A percentile compares a stretch with the other conserved stretches of the same genome.
phyloP scores from a whole-genome alignment of 164 flowering plant genomes.

The Piper longum region DNA sequence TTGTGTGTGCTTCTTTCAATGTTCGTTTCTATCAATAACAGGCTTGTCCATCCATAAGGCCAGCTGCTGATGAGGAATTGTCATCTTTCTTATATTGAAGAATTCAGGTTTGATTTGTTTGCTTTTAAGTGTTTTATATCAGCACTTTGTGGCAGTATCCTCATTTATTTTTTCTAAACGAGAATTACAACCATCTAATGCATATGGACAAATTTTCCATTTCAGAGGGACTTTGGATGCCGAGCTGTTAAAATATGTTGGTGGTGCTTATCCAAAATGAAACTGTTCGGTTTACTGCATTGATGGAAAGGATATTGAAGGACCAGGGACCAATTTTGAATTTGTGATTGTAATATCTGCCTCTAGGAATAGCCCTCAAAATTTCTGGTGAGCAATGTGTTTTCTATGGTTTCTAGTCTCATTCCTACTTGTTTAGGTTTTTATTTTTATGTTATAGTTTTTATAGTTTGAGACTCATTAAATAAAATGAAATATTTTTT shows the following conservation, averaged over 20 bases:
- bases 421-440: neutral
- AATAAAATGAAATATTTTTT: neutral
- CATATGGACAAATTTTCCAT: neutral
- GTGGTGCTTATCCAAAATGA: constrained; percentile 91
- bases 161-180: neutral
- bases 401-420: neutral
- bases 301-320: constrained; percentile 80
- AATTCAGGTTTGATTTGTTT: constrained; percentile 46
- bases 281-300: constrained; percentile 63
- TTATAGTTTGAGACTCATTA: too few species aligned
- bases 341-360: constrained; percentile 81
- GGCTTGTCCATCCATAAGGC: constrained; percentile 84
- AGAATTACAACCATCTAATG: neutral
- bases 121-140: neutral
- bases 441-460: neutral
- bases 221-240: constrained; percentile 75
- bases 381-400: constrained; percentile 61
- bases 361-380: constrained; percentile 75
- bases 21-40: constrained; percentile 12
- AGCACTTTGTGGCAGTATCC: neutral
- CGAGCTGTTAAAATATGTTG: constrained; percentile 63
- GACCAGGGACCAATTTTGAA: constrained; percentile 79
- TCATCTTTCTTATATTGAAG: constrained; percentile 72
- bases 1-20: too few species aligned
- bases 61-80: constrained; percentile 86